Base-by-base conservation (phyloP, 1,284 basidiomycete genomes). In the Ceratobasidium sp. region DNA sequence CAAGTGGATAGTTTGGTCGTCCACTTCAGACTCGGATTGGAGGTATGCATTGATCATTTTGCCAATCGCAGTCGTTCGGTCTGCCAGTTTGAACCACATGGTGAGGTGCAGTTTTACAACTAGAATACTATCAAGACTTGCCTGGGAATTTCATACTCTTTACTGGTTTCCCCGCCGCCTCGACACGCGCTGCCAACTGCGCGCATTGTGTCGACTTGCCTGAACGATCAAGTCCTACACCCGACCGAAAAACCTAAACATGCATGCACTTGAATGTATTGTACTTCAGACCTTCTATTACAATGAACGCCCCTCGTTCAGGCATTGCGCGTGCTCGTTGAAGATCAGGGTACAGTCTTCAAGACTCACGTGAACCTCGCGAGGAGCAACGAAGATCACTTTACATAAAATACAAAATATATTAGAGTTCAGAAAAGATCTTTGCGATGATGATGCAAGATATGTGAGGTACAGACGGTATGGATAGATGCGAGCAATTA, bases 41-140 rank as follows among this genome's bases (percentile, higher is more conserved):
- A 99, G 87, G 84, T 99, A 99, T 13, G 92, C 89, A 83, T 99
- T 92, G 82, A 99, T 98, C 91, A 97, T 94, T 81, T 92, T 88
- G 8, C 97, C 97, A 73, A 97, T 98, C 0, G 93, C 83, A 0
- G 97, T 98, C 1, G 94, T 95, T 51, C 98, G 89, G 83, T 99
- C 97, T 98, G 82, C n/a, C n/a, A 45, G 42, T 26, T 42, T 20
- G 17, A 15, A 10, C 45, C 54, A 8, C 45, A 37, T 28, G 54
- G 17, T 33, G 7, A 31, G 60, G 26, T 45, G 51, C 63, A 8
- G 17, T 56, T 15, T 56, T 3, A 17, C 20, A 35, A 26, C 26
- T 31, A 7, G 31, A 39, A 45, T 61, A 65, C 17, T 23, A 33
- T 49, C 42, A 66, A 58, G 47, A 79, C 85, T 83, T 80, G 96